Evolutionary conservation across 2,329 filamentous ascomycete species (phyloP).

Genomic region (Colletotrichum trifolii): DNA sequence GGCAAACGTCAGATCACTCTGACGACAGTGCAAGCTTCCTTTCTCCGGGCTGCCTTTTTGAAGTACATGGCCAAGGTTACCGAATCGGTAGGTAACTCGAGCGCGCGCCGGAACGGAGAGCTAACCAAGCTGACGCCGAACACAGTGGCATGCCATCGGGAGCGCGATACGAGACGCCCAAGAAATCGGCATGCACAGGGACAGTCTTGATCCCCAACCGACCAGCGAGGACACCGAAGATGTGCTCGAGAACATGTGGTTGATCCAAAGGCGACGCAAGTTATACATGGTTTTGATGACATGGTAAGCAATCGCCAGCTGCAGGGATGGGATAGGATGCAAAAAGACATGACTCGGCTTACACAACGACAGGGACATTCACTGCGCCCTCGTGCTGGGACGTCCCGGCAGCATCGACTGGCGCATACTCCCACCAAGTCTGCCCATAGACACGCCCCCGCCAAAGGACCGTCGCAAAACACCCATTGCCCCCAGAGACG

Average conservation of each 20-base stretch:
- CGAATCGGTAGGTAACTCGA: slow-evolving; percentile 58
- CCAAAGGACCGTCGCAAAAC: slow-evolving; percentile 59
- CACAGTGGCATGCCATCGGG: slow-evolving; percentile 66
- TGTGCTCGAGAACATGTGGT: slow-evolving; percentile 67
- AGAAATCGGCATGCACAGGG: slow-evolving; percentile 69
- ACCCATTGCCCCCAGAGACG: slow-evolving; percentile 59
- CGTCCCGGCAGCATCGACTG: slow-evolving; percentile 67
- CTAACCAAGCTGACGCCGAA: slow-evolving; percentile 1
- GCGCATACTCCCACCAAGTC: slow-evolving; percentile 56
- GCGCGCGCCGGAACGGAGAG: not conserved
- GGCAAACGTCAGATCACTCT: slow-evolving; percentile 68
- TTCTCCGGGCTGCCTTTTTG: slow-evolving; percentile 65
- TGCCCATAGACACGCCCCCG: slow-evolving; percentile 64
- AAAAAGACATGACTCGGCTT: slow-evolving; percentile 25
- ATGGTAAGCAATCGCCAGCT: slow-evolving; percentile 42
- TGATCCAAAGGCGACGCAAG: slow-evolving; percentile 62
- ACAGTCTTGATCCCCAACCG: slow-evolving; percentile 62
- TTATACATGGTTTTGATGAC: slow-evolving; percentile 66
- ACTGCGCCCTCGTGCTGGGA: slow-evolving; percentile 64
- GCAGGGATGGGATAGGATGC: slow-evolving; percentile 16
- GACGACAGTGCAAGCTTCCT: slow-evolving; percentile 67
- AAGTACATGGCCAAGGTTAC: slow-evolving; percentile 70
- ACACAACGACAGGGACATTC: slow-evolving; percentile 59
- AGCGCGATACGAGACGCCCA: slow-evolving; percentile 70
- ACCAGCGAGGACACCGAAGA: slow-evolving; percentile 58